Evolutionary conservation across 2,329 filamentous ascomycete genomes (phyloP), one percentile per base, ranked within the genome.

Genomic region (Hypoxylon sp.): DNA sequence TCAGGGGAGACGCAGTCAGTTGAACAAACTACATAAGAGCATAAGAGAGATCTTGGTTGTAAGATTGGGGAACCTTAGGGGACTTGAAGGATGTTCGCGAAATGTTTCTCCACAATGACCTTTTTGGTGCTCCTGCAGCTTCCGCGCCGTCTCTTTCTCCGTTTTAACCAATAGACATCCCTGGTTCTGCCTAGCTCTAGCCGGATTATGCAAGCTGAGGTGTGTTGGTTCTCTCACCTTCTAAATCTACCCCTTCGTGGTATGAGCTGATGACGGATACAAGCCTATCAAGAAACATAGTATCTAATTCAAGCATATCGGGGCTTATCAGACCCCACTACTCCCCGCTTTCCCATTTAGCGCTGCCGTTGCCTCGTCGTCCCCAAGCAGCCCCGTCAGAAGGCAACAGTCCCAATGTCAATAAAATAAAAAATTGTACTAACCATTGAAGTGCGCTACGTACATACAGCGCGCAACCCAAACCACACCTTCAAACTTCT

Each of bases 81-180:
- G 62, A 70, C 65, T 60, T 69, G 62, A 70, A 66, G 34, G 63
- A 41, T 65, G 65, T 65, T 72, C 64, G 45, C 56, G 61, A 56
- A 65, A 58, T 45, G 55, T 63, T 70, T 67, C 63, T 63, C 68
- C 66, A 68, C 66, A 69, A 63, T 70, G 48, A 63, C 66, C 66
- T 14, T 67, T 70, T 70, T 45, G 30, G 68, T 61, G 16, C 66
- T 58, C 57, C 29, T 69, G 61, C 63, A 67, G 65, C 46, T 61
- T 47, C 63, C 70, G 67, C 68, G 23, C 68, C 68, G 45, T 70
- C 70, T 62, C 58, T 70, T 70, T 71, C 65, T 70, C 70, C 68
- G 68, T 57, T 50, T 61, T 52, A 51, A 12, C 70, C 68, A 70
- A 71, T 69, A 16, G 30, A 41, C 39, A 59, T n/a, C 67, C 65